Percentiles rank a stretch among this genome's conserved stretches.
Evolutionary conservation across 2,329 filamentous ascomycete species (phyloP).

Genomic region (Claviceps quebecensis): DNA sequence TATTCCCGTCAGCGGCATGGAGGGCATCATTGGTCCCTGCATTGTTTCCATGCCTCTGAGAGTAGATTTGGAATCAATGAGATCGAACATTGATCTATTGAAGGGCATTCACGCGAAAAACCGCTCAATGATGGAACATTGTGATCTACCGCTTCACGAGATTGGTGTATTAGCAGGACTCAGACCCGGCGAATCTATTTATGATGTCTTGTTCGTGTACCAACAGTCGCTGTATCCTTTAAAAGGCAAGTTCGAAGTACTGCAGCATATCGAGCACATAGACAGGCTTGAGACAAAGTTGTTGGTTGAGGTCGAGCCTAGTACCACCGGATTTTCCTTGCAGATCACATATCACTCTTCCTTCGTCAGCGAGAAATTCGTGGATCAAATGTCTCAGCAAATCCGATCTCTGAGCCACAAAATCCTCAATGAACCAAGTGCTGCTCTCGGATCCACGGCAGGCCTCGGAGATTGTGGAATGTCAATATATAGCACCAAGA

Average conservation of each 20-base stretch:
- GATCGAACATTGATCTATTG: slow-evolving; percentile 46
- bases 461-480: slow-evolving; percentile 18
- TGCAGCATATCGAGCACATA: slow-evolving; percentile 43
- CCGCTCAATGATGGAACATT: slow-evolving; percentile 49
- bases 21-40: slow-evolving; percentile 66
- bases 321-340: slow-evolving; percentile 23
- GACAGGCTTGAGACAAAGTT: slow-evolving; percentile 68
- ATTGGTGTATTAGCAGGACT: slow-evolving; percentile 50
- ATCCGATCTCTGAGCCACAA: slow-evolving; percentile 35
- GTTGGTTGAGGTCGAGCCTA: slow-evolving; percentile 63
- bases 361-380: slow-evolving; percentile 38
- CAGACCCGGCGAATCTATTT: slow-evolving; percentile 43
- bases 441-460: slow-evolving; percentile 6
- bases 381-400: slow-evolving; percentile 44
- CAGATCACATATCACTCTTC: slow-evolving; percentile 34
- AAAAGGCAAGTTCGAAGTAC: slow-evolving; percentile 15
- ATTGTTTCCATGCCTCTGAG: slow-evolving; percentile 63
- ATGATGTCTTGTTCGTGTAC: slow-evolving; percentile 71
- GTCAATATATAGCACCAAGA: slow-evolving; percentile 35
- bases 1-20: slow-evolving; percentile 54
- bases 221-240: slow-evolving; percentile 52
- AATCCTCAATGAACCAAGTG: slow-evolving; percentile 15
- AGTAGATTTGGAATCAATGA: slow-evolving; percentile 38
- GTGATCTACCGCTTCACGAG: slow-evolving; percentile 48
- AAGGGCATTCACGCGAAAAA: slow-evolving; percentile 50